Base-by-base conservation (phyloP, 192 early-diverging fungal genomes). In the Linderina pennispora region DNA sequence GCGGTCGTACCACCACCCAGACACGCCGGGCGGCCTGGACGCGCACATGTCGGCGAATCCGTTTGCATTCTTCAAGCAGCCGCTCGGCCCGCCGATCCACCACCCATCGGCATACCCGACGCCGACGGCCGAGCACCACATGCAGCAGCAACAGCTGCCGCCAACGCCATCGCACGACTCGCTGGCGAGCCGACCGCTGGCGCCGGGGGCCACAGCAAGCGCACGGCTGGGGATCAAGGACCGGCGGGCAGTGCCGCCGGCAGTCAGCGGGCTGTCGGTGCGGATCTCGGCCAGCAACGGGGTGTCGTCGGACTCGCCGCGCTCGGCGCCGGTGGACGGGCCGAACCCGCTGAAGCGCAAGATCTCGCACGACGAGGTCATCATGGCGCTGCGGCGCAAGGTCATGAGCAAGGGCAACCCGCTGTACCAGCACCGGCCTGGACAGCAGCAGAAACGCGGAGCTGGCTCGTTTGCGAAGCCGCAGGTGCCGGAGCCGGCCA, bases 1-100 rank as follows among this genome's bases (percentile, higher is more conserved):
- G 32, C 58, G 70, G 11, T 36, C 70, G 1, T 74, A 74, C 50
- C 70, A 74, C 43, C 70, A 74, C 22, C 70, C 70, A 9, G 70
- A 74, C 32, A 74, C 70, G 8, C 70, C 70, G 8, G 70, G 70
- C 26, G 70, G 70, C 2, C 63, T 47, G 1, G 63, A 66, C 21
- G 58, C 17, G 10, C 54, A 43, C n/a, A 45, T 33, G 1, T 49
- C 40, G 3, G 53, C 53, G 44, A 60, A 58, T 17, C 70, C 70
- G 17, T 74, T 74, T 58, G 70, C 64, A 3, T 74, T 74, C 26
- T 74, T 74, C 50, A 74, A 74, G 23, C 51, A 55, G 48, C 70
- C 70, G 1, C 58, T 66, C 1, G 70, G 70, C 20, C 41, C 50
- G 15, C 54, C 56, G 16, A 39, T 74, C 23, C 45, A 62, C 58